A percentile compares a stretch with the other conserved stretches of the same genome.
Evolutionary conservation across 2,329 filamentous ascomycete genomes (phyloP).

Genomic region (Neopestalotiopsis clavispora): DNA sequence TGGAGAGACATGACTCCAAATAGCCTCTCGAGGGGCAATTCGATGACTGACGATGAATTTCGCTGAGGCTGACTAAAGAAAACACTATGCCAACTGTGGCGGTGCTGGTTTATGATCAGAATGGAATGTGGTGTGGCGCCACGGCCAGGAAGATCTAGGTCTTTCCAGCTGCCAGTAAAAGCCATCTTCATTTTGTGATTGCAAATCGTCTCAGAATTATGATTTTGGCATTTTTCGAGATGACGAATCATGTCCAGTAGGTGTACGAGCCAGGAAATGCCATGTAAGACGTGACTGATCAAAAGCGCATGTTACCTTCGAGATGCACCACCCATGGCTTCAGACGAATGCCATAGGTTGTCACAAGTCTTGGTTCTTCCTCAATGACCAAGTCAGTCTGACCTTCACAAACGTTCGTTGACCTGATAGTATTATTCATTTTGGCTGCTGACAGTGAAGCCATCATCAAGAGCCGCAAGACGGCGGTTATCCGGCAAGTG

Average conservation of each 20-base stretch:
- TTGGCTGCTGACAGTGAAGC: background rate
- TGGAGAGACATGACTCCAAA: background rate
- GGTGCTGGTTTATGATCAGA: background rate
- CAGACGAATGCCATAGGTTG: too few species aligned
- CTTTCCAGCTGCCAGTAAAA: background rate
- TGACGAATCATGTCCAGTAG: too few species aligned
- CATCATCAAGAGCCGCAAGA: background rate
- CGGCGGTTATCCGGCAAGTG: background rate
- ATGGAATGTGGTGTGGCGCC: background rate
- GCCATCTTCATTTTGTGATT: background rate
- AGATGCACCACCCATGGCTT: too few species aligned
- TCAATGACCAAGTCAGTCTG: too few species aligned
- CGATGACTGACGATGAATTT: slow-evolving; percentile 1
- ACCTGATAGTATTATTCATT: background rate
- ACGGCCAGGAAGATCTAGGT: background rate
- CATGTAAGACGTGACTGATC: too few species aligned
- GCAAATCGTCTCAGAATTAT: background rate
- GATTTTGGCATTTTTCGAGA: background rate
- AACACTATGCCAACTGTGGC: background rate
- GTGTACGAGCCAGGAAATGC: too few species aligned
- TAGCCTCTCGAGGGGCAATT: background rate
- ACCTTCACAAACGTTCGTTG: too few species aligned
- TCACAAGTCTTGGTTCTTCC: too few species aligned
- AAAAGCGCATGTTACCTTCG: too few species aligned
- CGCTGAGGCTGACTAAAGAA: background rate